A percentile compares a stretch with the other conserved stretches of the same genome.
These are phyloP conservation scores for Alloteropsis semialata DNA, from an alignment of 176 grass and related monocot species.

Conservation along the genomic window DNA sequence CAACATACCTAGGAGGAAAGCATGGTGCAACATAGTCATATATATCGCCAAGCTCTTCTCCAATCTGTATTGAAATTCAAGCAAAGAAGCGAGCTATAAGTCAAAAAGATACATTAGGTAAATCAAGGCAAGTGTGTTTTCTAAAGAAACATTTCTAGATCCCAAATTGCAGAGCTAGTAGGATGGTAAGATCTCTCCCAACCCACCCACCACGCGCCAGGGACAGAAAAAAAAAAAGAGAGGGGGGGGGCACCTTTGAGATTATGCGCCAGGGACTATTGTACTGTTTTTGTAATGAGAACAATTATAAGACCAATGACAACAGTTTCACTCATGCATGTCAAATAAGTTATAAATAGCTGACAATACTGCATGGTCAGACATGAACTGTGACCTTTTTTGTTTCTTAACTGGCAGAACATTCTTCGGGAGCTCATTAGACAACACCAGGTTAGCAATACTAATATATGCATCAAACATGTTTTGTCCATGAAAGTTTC, in stretches of 20 bases:
- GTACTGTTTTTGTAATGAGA: not conserved
- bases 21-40: conserved; percentile 99
- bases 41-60: conserved; percentile 97
- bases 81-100: not conserved
- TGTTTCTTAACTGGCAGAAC: not conserved
- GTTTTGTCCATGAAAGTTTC: not conserved
- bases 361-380: not conserved
- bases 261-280: too few species aligned
- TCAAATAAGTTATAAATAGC: not conserved
- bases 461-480: not conserved
- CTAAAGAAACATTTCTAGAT: conserved; percentile 13
- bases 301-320: conserved; percentile 5
- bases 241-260: too few species aligned
- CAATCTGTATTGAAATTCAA: conserved; percentile 66
- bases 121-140: conserved; percentile 18
- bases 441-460: not conserved
- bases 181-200: not conserved
- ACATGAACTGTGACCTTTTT: not conserved
- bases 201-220: too few species aligned
- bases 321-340: not conserved
- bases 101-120: conserved; percentile 1
- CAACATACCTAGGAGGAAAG: conserved; percentile 91
- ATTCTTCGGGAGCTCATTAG: conserved; percentile 5
- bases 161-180: conserved; percentile 9
- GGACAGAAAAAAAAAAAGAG: too few species aligned